Conservation (phyloP, 768 basidiomycete genomes). For the Thelephora aurantiotincta region DNA sequence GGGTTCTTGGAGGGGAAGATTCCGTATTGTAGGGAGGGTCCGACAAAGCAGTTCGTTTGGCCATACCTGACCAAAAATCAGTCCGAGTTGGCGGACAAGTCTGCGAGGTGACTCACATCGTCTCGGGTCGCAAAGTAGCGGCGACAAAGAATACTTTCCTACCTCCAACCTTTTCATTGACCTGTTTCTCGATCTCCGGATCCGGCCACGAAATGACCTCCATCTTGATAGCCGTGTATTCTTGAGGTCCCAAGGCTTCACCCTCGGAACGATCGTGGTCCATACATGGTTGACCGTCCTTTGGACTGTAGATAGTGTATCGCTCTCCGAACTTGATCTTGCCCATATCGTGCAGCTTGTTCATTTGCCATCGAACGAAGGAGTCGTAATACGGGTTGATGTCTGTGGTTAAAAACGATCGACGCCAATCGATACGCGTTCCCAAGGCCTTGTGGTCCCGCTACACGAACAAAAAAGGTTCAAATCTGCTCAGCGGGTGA, state of each 20-base stretch:
- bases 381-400: slow-evolving; percentile 95
- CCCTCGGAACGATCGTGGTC: slow-evolving; percentile 96
- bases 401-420: slow-evolving; percentile 87
- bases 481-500: background rate
- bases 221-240: slow-evolving; percentile 93
- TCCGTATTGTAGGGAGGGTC: slow-evolving; percentile 81
- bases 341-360: slow-evolving; percentile 72
- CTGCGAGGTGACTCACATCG: slow-evolving; percentile 48
- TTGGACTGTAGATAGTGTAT: slow-evolving; percentile 96
- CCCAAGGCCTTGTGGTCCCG: slow-evolving; percentile 76
- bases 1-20: slow-evolving; percentile 73
- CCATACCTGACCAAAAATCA: slow-evolving; percentile 57
- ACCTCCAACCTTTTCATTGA: slow-evolving; percentile 43
- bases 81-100: background rate
- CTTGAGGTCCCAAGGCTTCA: slow-evolving; percentile 89
- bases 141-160: slow-evolving; percentile 88
- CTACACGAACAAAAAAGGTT: slow-evolving; percentile 19
- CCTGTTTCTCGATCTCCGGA: slow-evolving; percentile 30
- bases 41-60: slow-evolving; percentile 96
- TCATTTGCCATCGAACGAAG: slow-evolving; percentile 97
- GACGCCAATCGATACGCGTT: slow-evolving; percentile 95
- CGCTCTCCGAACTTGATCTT: slow-evolving; percentile 98
- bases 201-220: slow-evolving; percentile 80
- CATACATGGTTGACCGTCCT: slow-evolving; percentile 99
- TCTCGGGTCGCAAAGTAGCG: slow-evolving; percentile 91